Evolutionary conservation across 805 yeast species (phyloP).

Genomic region (Hanseniaspora nectarophila): DNA sequence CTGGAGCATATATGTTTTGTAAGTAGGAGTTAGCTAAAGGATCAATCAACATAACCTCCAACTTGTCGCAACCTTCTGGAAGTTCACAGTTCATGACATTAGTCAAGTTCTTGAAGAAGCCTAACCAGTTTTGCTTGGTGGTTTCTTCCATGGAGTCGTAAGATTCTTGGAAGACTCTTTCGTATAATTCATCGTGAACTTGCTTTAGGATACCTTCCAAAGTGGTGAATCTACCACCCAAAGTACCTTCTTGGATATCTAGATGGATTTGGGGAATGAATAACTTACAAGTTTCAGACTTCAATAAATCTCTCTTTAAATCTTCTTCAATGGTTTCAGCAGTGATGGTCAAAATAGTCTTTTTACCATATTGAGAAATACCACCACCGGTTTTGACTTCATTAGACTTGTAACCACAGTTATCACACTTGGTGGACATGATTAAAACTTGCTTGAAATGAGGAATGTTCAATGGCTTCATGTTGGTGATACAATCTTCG

Average conservation of each 20-base stretch:
- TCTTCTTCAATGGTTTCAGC: constrained; percentile 63
- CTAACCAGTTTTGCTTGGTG: constrained; percentile 70
- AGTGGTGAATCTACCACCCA: constrained; percentile 97
- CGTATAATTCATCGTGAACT: constrained; percentile 77
- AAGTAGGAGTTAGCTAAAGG: constrained; percentile 92
- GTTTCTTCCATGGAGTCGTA: constrained; percentile 83
- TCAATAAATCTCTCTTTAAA: constrained; percentile 83
- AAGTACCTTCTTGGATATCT: constrained; percentile 89
- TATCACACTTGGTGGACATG: constrained; percentile 86
- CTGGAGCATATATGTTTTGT: constrained; percentile 98
- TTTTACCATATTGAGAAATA: constrained; percentile 74
- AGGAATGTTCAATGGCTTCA: constrained; percentile 94
- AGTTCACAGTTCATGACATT: constrained; percentile 71
- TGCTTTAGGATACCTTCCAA: constrained; percentile 85
- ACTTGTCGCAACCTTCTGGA: constrained; percentile 30
- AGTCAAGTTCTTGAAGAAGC: constrained; percentile 61
- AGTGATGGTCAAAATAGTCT: constrained; percentile 57
- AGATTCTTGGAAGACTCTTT: constrained; percentile 71
- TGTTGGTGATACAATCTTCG: constrained; percentile 75
- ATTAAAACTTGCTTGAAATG: constrained; percentile 95
- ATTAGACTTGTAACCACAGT: constrained; percentile 90
- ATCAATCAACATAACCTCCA: constrained; percentile 82
- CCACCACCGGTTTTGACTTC: constrained; percentile 99
- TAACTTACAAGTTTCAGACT: constrained; percentile 86
- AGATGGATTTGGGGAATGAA: constrained; percentile 75